Base-by-base conservation (phyloP, 2,329 filamentous ascomycete genomes). In the Xylaria sp. region DNA sequence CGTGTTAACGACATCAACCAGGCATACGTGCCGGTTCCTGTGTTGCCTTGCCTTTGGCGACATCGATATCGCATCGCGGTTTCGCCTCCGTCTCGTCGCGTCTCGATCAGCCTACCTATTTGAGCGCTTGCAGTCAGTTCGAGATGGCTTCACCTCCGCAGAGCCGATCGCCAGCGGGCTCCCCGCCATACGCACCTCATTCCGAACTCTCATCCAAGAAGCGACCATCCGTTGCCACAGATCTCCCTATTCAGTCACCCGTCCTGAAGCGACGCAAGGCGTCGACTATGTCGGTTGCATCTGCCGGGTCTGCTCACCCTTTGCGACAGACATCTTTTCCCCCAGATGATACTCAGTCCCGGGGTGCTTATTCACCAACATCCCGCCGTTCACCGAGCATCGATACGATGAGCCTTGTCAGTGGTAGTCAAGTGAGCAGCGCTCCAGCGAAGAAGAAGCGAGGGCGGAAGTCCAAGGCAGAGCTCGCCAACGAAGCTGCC, bases 321-420 rank as follows among this genome's bases (percentile, higher is more conserved):
- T 83, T 94, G 1, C 88, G 90, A 46, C 89, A 92, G 69, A 92
- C 91, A 3, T 91, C 89, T 0, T 94, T 92, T 70, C 88, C 89
- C 0, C 89, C 89, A 30, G 87, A 85, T 60, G 78, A 83, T 60
- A 62, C 67, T 0, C 60, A 65, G 4, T 39, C 58, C 19, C 66
- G 63, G 57, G 74, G 74, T 7, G 47, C 18, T 39, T 74, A 78
- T 19, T 84, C 83, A 2, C 80, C 83, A 0, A 81, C 80, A 47
- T 78, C 75, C 64, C 79, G 79, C 16, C 83, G 87, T 13, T 90
- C 87, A 0, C 88, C 88, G 0, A 89, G 85, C 1, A 78, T 86
- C 54, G 87, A 89, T 59, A 80, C 76, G 7, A 76, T 78, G 58
- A 86, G 82, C 44, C 76, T 85, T 50, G 81, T 86, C 13, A 85